phyloP scores from a whole-genome alignment of 2,329 filamentous ascomycete genomes.

The Drechslerella stenobrocha region DNA sequence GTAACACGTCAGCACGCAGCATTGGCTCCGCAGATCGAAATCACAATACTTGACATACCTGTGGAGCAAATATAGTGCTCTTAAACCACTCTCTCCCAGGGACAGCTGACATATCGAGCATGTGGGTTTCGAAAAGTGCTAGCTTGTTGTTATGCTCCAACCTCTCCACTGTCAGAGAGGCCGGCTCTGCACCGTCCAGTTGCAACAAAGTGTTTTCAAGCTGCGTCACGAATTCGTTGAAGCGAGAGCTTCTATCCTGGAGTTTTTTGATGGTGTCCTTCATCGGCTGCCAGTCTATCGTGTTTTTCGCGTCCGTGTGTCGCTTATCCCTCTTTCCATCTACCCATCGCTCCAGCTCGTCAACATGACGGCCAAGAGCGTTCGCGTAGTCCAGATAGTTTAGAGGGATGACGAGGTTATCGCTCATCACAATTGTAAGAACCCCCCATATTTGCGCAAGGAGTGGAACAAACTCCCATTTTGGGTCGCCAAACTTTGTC shows the following conservation, averaged over 20 bases:
- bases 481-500: constrained; percentile 75
- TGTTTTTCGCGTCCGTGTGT: constrained; percentile 48
- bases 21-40: too few species aligned
- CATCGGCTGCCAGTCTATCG: constrained; percentile 64
- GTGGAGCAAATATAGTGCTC: constrained; percentile 84
- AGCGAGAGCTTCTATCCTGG: constrained; percentile 58
- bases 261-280: constrained; percentile 67
- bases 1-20: too few species aligned
- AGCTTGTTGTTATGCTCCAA: constrained; percentile 77
- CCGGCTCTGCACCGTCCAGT: constrained; percentile 74
- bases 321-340: constrained; percentile 59
- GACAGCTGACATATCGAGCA: constrained; percentile 81
- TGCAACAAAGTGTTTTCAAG: constrained; percentile 76
- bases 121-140: constrained; percentile 76
- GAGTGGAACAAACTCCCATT: constrained; percentile 75
- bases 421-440: constrained; percentile 65
- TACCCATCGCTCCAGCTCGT: constrained; percentile 69
- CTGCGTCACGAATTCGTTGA: constrained; percentile 73
- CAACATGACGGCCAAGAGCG: constrained; percentile 67
- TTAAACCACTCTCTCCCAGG: constrained; percentile 90
- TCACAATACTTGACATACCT: constrained; percentile 55
- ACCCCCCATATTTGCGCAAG: constrained; percentile 71
- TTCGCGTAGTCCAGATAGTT: constrained; percentile 65
- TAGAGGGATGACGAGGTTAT: constrained; percentile 67
- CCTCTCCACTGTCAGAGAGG: constrained; percentile 68